These are phyloP conservation scores for Stramenopiles sp. DNA, from an alignment of 352 stramenopile species.

Conservation along the genomic window DNA sequence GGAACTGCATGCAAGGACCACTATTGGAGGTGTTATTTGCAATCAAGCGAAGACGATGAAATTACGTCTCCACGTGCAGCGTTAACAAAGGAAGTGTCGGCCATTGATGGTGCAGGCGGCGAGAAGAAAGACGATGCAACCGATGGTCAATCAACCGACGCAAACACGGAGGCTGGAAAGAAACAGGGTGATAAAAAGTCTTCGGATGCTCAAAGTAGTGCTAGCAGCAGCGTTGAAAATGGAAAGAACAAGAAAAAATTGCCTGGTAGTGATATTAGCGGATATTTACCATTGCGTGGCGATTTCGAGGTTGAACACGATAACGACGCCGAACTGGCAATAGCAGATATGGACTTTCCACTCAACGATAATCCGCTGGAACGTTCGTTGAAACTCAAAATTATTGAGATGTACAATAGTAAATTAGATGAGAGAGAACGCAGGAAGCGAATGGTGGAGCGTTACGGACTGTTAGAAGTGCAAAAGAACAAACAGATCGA, in stretches of 20 bases:
- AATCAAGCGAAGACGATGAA: neutral
- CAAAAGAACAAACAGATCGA: slow-evolving; percentile 70
- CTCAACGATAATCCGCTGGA: slow-evolving; percentile 66
- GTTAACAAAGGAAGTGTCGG: neutral
- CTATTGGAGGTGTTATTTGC: slow-evolving; percentile 56
- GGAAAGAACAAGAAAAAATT: neutral
- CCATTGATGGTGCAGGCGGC: neutral
- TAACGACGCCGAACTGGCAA: slow-evolving; percentile 82
- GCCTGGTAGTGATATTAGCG: slow-evolving; percentile 38
- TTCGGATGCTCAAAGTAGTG: neutral
- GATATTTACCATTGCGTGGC: slow-evolving; percentile 84
- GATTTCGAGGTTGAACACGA: slow-evolving; percentile 96
- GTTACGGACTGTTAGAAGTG: slow-evolving; percentile 44
- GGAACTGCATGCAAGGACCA: slow-evolving; percentile 65
- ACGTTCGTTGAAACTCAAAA: slow-evolving; percentile 75
- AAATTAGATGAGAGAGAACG: slow-evolving; percentile 78
- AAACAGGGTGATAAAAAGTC: neutral
- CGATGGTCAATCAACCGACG: neutral
- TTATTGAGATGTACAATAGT: slow-evolving; percentile 87
- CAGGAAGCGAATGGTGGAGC: slow-evolving; percentile 68
- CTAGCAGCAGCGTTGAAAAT: neutral
- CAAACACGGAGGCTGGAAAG: neutral
- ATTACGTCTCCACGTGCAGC: neutral
- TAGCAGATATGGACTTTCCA: slow-evolving; percentile 82
- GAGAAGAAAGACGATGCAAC: neutral